phyloP scores from a whole-genome alignment of 495 filamentous ascomycete genomes.

The Ramalina intermedia region DNA sequence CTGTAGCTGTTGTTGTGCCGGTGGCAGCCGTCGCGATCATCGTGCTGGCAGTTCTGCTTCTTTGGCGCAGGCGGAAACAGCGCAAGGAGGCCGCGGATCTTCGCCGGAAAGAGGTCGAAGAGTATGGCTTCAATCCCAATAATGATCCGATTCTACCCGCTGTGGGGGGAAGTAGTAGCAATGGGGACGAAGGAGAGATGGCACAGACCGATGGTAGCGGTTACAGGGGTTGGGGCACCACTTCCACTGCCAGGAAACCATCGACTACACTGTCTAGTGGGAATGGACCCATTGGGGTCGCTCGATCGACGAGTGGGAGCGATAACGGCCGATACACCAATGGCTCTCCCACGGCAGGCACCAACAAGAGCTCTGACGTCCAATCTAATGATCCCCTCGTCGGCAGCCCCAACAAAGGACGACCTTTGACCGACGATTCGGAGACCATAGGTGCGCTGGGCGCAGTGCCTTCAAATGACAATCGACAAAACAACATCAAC shows the following conservation, averaged over 20 bases:
- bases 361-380: slow-evolving; percentile 51
- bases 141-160: slow-evolving; percentile 70
- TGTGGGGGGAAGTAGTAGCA: slow-evolving; percentile 36
- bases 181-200: slow-evolving; percentile 47
- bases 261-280: slow-evolving; percentile 80
- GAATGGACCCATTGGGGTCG: slow-evolving; percentile 44
- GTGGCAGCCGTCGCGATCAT: slow-evolving; percentile 79
- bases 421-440: slow-evolving; percentile 48
- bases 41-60: slow-evolving; percentile 57
- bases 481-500: slow-evolving; percentile 50
- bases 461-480: slow-evolving; percentile 45
- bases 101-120: slow-evolving; percentile 85
- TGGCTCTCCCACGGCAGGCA: slow-evolving; percentile 53
- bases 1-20: slow-evolving; percentile 86
- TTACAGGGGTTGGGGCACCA: slow-evolving; percentile 94
- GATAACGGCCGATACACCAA: slow-evolving; percentile 41
- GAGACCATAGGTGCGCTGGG: slow-evolving; percentile 70
- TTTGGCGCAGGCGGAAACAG: slow-evolving; percentile 78
- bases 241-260: slow-evolving; percentile 64
- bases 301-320: slow-evolving; percentile 56
- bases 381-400: slow-evolving; percentile 57
- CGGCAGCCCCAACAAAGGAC: slow-evolving; percentile 24
- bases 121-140: slow-evolving; percentile 93
- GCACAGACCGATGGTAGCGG: slow-evolving; percentile 52
- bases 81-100: slow-evolving; percentile 75